phyloP scores from a whole-genome alignment of 306 rosid species.

The Cicer pinnatifidum region DNA sequence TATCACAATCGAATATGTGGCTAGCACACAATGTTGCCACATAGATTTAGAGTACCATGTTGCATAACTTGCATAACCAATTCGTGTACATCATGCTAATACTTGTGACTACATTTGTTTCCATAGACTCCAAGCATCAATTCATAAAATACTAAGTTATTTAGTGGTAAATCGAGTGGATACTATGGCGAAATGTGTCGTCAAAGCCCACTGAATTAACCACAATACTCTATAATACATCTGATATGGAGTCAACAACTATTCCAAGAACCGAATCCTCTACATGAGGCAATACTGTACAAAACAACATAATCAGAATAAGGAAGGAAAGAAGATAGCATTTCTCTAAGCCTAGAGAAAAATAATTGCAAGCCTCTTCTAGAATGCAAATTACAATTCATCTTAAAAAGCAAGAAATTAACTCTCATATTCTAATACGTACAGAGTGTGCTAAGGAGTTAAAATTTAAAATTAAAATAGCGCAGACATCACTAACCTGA shows the following conservation, averaged over 20 bases:
- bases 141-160: too few species aligned
- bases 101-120: too few species aligned
- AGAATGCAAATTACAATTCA: slow-evolving; percentile 30
- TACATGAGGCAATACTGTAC: slow-evolving; percentile 79
- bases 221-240: slow-evolving; percentile 50
- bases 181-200: too few species aligned
- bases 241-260: slow-evolving; percentile 77
- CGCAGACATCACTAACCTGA: slow-evolving; percentile 15
- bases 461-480: slow-evolving; percentile 1
- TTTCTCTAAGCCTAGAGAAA: neutral
- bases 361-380: slow-evolving; percentile 17
- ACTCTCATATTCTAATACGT: neutral
- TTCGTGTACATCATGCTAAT: too few species aligned
- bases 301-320: slow-evolving; percentile 33
- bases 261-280: slow-evolving; percentile 92
- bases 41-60: too few species aligned
- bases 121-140: too few species aligned
- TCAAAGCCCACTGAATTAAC: too few species aligned
- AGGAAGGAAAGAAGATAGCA: slow-evolving; percentile 2
- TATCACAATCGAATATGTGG: too few species aligned
- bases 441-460: neutral
- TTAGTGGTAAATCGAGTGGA: too few species aligned
- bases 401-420: slow-evolving; percentile 13
- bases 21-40: too few species aligned
- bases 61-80: too few species aligned